phyloP scores from a whole-genome alignment of 2,329 filamentous ascomycete genomes.

The Parascedosporium putredinis region DNA sequence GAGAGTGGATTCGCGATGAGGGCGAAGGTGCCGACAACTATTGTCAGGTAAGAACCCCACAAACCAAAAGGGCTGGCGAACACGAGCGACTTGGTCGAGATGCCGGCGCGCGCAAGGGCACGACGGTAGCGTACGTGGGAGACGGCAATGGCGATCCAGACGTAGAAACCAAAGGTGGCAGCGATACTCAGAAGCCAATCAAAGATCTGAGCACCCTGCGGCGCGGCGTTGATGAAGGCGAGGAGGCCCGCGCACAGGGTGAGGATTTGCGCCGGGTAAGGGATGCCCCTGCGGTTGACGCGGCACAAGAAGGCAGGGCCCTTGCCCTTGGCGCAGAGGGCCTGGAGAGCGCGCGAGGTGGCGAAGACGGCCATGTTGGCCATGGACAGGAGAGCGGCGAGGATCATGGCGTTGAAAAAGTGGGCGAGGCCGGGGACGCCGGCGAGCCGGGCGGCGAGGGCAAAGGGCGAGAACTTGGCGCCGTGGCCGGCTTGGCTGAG shows the following conservation, averaged over 20 bases:
- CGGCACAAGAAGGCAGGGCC: conserved; percentile 19
- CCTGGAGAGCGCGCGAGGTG: conserved; percentile 24
- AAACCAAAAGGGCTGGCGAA: conserved; percentile 21
- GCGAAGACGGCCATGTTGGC: conserved; percentile 31
- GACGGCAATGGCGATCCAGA: conserved; percentile 35
- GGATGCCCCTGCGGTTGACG: conserved; percentile 23
- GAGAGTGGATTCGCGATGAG: conserved; percentile 20
- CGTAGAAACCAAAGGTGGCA: conserved; percentile 34
- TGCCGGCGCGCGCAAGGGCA: conserved; percentile 27
- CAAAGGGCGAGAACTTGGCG: conserved; percentile 6
- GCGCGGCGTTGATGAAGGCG: conserved; percentile 30
- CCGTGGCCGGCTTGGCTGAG: conserved; percentile 22
- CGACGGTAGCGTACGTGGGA: conserved; percentile 34
- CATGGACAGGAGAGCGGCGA: conserved; percentile 25
- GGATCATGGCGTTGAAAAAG: conserved; percentile 27
- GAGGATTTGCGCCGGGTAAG: conserved; percentile 28
- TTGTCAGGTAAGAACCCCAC: conserved; percentile 15
- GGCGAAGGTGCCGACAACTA: conserved; percentile 19
- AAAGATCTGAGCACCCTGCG: conserved; percentile 27
- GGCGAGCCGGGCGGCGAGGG: conserved; percentile 12
- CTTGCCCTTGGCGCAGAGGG: conserved; percentile 24
- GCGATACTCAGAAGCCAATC: conserved; percentile 35
- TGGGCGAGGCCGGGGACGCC: conserved; percentile 24
- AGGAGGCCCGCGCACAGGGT: conserved; percentile 30
- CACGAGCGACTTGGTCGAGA: conserved; percentile 22